These are phyloP conservation scores for Pleurotus ostreatus DNA, from an alignment of 768 basidiomycete species.

Conservation along the genomic window DNA sequence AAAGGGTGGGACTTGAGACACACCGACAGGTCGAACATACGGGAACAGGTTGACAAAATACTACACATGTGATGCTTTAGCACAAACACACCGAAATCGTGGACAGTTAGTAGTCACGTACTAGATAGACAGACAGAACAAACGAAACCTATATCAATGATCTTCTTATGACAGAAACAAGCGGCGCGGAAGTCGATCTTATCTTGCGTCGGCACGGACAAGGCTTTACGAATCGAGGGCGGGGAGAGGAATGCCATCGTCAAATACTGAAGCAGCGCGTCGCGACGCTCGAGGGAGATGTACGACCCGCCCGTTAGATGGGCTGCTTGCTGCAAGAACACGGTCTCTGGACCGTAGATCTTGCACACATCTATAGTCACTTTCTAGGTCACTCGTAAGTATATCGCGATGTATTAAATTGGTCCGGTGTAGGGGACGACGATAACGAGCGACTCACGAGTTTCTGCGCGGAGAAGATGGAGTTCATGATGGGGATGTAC, in stretches of 20 bases:
- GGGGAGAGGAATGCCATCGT: slow-evolving; percentile 77
- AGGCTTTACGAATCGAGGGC: slow-evolving; percentile 62
- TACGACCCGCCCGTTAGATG: slow-evolving; percentile 95
- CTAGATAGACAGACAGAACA: slow-evolving; percentile 99
- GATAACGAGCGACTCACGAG: slow-evolving; percentile 47
- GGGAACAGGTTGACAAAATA: slow-evolving; percentile 91
- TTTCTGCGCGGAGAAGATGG: slow-evolving; percentile 98
- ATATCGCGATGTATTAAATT: too few species aligned
- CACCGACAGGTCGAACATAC: slow-evolving; percentile 94
- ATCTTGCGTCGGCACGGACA: slow-evolving; percentile 90
- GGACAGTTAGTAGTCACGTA: slow-evolving; percentile 33
- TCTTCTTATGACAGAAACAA: slow-evolving; percentile 98
- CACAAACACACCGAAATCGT: too few species aligned
- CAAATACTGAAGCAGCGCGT: slow-evolving; percentile 89
- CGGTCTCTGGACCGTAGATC: slow-evolving; percentile 81
- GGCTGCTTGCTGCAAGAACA: slow-evolving; percentile 96
- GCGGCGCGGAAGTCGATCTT: slow-evolving; percentile 96
- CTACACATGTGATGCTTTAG: slow-evolving; percentile 32
- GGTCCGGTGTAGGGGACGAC: slow-evolving; percentile 4
- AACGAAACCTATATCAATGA: slow-evolving; percentile 94
- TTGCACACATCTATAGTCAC: slow-evolving; percentile 97
- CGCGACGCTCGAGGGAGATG: slow-evolving; percentile 74
- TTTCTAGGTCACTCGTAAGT: too few species aligned
- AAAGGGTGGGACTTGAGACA: slow-evolving; percentile 23
- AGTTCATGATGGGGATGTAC: slow-evolving; percentile 98